Evolutionary conservation across 257 asterid genomes (phyloP).

Genomic region (Avicennia marina): DNA sequence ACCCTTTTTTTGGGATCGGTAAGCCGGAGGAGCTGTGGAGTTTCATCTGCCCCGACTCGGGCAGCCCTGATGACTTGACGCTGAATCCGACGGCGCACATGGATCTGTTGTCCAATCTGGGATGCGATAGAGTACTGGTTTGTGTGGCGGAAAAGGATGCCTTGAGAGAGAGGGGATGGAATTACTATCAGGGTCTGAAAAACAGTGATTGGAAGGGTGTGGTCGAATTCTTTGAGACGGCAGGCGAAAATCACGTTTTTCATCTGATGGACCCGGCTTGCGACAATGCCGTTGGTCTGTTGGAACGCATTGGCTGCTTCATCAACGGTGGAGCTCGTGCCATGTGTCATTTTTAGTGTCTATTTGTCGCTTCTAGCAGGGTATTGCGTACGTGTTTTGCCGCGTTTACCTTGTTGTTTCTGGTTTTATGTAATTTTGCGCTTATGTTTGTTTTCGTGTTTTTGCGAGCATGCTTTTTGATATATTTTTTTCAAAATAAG

Average conservation of each 20-base stretch:
- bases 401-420: too few species aligned
- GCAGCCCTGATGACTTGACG: slow-evolving; percentile 28
- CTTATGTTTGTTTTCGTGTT: too few species aligned
- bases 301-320: slow-evolving; percentile 32
- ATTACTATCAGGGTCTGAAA: slow-evolving; percentile 28
- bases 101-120: slow-evolving; percentile 26
- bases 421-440: too few species aligned
- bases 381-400: too few species aligned
- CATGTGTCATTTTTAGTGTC: too few species aligned
- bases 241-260: slow-evolving; percentile 41
- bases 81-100: slow-evolving; percentile 39
- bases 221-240: slow-evolving; percentile 35
- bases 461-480: too few species aligned
- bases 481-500: too few species aligned
- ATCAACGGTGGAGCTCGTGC: slow-evolving; percentile 6
- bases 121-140: slow-evolving; percentile 36
- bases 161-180: slow-evolving; percentile 31
- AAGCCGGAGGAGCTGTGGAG: slow-evolving; percentile 40
- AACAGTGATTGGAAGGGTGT: slow-evolving; percentile 40
- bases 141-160: slow-evolving; percentile 44
- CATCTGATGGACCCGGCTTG: slow-evolving; percentile 19
- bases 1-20: slow-evolving; percentile 58
- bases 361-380: too few species aligned
- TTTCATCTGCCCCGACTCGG: slow-evolving; percentile 26
- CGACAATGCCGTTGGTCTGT: slow-evolving; percentile 22